Evolutionary conservation across 1,284 basidiomycete genomes (phyloP).

Genomic region (Rhodotorula sp.): DNA sequence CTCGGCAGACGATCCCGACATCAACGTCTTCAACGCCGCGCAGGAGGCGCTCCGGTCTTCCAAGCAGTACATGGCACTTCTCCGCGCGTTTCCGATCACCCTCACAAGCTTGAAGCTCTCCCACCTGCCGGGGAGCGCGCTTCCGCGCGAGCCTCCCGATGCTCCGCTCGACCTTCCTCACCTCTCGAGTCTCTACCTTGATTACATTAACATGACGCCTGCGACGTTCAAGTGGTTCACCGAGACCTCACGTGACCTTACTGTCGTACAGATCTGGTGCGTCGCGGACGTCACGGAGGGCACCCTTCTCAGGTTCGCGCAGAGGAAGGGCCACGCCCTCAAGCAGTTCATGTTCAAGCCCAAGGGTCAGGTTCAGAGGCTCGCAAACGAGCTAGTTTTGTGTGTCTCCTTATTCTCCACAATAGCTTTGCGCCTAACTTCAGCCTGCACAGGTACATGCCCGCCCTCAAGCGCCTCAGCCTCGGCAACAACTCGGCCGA

Average conservation of each 20-base stretch:
- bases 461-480: slow-evolving; percentile 13
- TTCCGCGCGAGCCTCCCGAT: not conserved
- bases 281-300: not conserved
- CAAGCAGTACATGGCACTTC: not conserved
- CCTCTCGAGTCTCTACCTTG: slow-evolving; percentile 6
- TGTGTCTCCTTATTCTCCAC: not conserved
- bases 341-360: slow-evolving; percentile 24
- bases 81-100: not conserved
- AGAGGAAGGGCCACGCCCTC: not conserved
- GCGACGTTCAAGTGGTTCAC: slow-evolving; percentile 3
- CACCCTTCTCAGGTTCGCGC: not conserved
- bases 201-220: not conserved
- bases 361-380: not conserved
- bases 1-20: not conserved
- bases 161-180: not conserved
- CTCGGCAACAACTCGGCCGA: slow-evolving; percentile 23
- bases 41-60: not conserved
- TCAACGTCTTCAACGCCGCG: not conserved
- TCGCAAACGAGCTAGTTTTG: slow-evolving; percentile 1
- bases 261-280: slow-evolving; percentile 22
- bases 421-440: not conserved
- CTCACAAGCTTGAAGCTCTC: slow-evolving; percentile 3
- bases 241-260: not conserved
- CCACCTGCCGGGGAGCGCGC: not conserved
- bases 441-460: slow-evolving; percentile 13